Evolutionary conservation across 1,139 yeast species (phyloP).

Genomic region (Zygoascus sp.): DNA sequence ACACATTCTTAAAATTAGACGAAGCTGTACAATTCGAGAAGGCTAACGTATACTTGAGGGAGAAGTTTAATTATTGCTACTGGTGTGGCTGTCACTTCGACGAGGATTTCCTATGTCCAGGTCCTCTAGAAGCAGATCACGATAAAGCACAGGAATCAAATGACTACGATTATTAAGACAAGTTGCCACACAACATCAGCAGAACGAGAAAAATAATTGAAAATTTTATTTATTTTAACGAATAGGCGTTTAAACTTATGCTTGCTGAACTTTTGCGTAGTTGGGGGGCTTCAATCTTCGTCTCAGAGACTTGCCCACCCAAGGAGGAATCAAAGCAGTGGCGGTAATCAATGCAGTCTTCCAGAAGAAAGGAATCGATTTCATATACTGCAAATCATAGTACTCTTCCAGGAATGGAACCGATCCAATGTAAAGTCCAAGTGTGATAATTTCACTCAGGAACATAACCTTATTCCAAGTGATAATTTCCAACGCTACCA

Average conservation of each 20-base stretch:
- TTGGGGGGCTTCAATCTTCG: slow-evolving; percentile 85
- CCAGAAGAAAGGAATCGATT: slow-evolving; percentile 56
- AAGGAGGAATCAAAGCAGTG: slow-evolving; percentile 80
- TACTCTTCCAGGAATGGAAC: slow-evolving; percentile 82
- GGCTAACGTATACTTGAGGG: slow-evolving; percentile 38
- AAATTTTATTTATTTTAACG: not conserved
- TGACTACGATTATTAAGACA: not conserved
- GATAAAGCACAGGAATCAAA: not conserved
- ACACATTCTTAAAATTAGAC: slow-evolving; percentile 28
- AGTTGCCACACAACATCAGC: too few species aligned
- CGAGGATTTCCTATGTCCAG: slow-evolving; percentile 46
- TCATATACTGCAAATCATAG: slow-evolving; percentile 64
- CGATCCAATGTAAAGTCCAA: slow-evolving; percentile 62
- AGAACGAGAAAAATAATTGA: too few species aligned
- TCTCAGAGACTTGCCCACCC: slow-evolving; percentile 73
- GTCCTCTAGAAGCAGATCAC: slow-evolving; percentile 42
- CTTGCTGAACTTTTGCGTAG: slow-evolving; percentile 94
- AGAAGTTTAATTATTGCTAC: slow-evolving; percentile 42
- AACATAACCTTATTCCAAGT: slow-evolving; percentile 85
- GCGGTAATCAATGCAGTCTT: slow-evolving; percentile 60
- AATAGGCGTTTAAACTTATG: slow-evolving; percentile 19
- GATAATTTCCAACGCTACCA: slow-evolving; percentile 90
- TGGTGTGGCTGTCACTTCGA: slow-evolving; percentile 45
- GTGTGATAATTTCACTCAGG: slow-evolving; percentile 65
- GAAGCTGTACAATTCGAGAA: slow-evolving; percentile 30